A percentile compares a stretch with the other conserved stretches of the same genome.
These are phyloP conservation scores for Persicaria maculosa DNA, from an alignment of 148 eudicot genomes.

Conservation along the genomic window DNA sequence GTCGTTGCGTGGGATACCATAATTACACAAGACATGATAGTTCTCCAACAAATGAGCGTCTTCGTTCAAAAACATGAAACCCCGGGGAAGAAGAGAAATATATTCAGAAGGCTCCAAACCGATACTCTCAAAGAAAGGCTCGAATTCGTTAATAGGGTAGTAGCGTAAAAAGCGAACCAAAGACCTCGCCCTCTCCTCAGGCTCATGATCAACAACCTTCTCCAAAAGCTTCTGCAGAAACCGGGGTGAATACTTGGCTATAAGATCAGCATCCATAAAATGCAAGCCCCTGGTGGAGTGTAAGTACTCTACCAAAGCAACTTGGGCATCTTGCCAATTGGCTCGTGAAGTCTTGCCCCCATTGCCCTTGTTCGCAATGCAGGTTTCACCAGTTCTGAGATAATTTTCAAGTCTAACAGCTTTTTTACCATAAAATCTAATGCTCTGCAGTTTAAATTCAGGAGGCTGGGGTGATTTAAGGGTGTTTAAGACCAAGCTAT, in stretches of 20 bases:
- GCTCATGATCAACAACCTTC: neutral
- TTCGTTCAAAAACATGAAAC: slow-evolving; percentile 3
- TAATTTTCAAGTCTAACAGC: slow-evolving; percentile 1
- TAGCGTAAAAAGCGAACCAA: slow-evolving; percentile 5
- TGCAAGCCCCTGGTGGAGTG: slow-evolving; percentile 9
- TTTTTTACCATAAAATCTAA: slow-evolving; percentile 10
- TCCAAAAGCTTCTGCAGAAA: slow-evolving; percentile 7
- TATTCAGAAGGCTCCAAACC: slow-evolving; percentile 11
- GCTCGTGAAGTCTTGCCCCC: neutral
- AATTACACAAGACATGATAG: slow-evolving; percentile 2
- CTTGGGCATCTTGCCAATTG: slow-evolving; percentile 6
- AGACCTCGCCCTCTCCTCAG: neutral
- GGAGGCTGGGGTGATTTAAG: neutral
- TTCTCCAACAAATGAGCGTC: neutral
- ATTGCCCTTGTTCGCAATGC: neutral
- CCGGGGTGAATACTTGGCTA: slow-evolving; percentile 7
- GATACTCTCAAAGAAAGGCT: slow-evolving; percentile 15
- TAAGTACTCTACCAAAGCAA: slow-evolving; percentile 10
- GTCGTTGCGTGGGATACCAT: neutral
- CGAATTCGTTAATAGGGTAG: slow-evolving; percentile 11
- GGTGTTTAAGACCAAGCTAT: neutral
- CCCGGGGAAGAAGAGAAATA: slow-evolving; percentile 10
- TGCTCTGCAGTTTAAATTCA: neutral
- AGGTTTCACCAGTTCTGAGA: neutral
- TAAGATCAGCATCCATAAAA: slow-evolving; percentile 11